Evolutionary conservation across 179 eudicot species (phyloP).

Genomic region (Beta macrorhiza): DNA sequence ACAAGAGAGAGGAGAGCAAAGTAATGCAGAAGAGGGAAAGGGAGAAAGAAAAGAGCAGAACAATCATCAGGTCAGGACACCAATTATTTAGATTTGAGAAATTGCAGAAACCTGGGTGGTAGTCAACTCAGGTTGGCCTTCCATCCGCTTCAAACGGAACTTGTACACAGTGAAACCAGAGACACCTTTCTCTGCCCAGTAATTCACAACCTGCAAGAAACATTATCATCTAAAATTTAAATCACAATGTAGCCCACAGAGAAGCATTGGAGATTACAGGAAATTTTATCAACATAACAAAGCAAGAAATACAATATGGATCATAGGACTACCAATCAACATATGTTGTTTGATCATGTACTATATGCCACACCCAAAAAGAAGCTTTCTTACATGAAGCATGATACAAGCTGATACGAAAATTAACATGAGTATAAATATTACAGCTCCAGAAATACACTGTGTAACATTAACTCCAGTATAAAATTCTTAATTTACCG

Average conservation of each 20-base stretch:
- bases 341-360: background rate
- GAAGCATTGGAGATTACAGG: background rate
- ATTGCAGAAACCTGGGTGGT: slow-evolving; percentile 60
- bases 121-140: slow-evolving; percentile 70
- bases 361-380: background rate
- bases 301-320: background rate
- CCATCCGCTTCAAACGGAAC: slow-evolving; percentile 58
- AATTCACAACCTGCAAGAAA: slow-evolving; percentile 49
- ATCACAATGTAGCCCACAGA: background rate
- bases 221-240: background rate
- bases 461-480: background rate
- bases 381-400: background rate
- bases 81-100: background rate
- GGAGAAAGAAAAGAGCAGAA: background rate
- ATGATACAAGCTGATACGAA: background rate
- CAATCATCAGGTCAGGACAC: background rate
- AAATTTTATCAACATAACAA: background rate
- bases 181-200: slow-evolving; percentile 83
- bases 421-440: background rate
- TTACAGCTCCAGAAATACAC: background rate
- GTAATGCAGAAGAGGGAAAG: background rate
- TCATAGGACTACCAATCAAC: background rate
- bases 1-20: background rate
- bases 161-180: slow-evolving; percentile 77
- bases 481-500: background rate